Evolutionary conservation across 352 stramenopile genomes (phyloP).

Genomic region (Pythium diclinum): DNA sequence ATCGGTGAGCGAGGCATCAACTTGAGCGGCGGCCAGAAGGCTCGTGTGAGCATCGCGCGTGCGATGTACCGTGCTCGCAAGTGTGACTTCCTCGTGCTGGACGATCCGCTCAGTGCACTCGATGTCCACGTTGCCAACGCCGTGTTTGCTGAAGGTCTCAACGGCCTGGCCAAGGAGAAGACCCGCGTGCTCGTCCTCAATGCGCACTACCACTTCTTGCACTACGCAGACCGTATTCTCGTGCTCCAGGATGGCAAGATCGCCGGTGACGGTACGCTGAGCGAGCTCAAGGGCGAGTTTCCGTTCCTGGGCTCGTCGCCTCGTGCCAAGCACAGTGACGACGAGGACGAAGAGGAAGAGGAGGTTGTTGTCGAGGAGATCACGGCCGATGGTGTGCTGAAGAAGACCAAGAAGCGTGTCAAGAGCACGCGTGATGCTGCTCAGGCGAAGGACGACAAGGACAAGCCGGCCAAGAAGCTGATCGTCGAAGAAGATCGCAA

Average conservation of each 20-base stretch:
- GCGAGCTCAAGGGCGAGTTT: slow-evolving; percentile 26
- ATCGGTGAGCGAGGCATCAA: slow-evolving; percentile 82
- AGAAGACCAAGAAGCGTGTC: slow-evolving; percentile 2
- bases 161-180: slow-evolving; percentile 30
- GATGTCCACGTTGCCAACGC: slow-evolving; percentile 48
- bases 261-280: slow-evolving; percentile 31
- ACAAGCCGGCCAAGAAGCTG: slow-evolving; percentile 31
- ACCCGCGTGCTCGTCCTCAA: slow-evolving; percentile 43
- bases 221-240: slow-evolving; percentile 37
- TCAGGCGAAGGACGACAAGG: neutral
- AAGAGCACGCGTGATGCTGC: slow-evolving; percentile 1
- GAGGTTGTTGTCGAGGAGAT: neutral
- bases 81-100: slow-evolving; percentile 51
- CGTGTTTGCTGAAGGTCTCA: slow-evolving; percentile 36
- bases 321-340: slow-evolving; percentile 5
- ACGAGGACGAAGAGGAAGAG: neutral
- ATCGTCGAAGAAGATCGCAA: slow-evolving; percentile 41
- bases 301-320: slow-evolving; percentile 23
- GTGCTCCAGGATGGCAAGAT: slow-evolving; percentile 36
- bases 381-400: neutral
- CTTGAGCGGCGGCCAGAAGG: slow-evolving; percentile 81
- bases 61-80: slow-evolving; percentile 54
- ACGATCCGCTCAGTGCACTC: slow-evolving; percentile 64
- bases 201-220: slow-evolving; percentile 41
- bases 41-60: slow-evolving; percentile 53